phyloP scores from a whole-genome alignment of 2,329 filamentous ascomycete species.

The Diaporthe nobilis region DNA sequence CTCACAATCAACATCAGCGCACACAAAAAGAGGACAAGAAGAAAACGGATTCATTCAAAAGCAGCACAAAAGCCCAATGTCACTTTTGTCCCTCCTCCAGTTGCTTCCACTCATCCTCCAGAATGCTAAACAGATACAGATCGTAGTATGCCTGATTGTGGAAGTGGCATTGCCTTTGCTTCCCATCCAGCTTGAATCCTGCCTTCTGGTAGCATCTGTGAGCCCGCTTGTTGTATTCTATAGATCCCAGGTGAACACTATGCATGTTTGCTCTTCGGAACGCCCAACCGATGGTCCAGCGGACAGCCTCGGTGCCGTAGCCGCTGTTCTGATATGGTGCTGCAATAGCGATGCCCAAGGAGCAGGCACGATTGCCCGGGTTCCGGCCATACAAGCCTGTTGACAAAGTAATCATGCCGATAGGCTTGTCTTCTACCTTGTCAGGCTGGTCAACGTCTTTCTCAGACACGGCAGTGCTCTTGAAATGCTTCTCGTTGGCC shows the following conservation, averaged over 20 bases:
- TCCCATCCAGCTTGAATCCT: conserved; percentile 55
- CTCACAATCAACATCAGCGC: too few species aligned
- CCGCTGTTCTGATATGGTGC: conserved; percentile 53
- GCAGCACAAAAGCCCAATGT: neutral
- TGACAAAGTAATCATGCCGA: conserved; percentile 41
- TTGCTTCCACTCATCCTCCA: conserved; percentile 49
- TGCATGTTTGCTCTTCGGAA: conserved; percentile 56
- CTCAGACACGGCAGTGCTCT: neutral
- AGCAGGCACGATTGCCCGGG: conserved; percentile 45
- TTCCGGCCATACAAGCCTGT: neutral
- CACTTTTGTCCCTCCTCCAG: conserved; percentile 18
- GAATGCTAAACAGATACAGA: conserved; percentile 45
- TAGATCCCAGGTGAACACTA: conserved; percentile 52
- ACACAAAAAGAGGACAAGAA: too few species aligned
- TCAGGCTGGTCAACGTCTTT: conserved; percentile 18
- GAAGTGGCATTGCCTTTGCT: conserved; percentile 48
- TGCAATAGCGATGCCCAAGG: conserved; percentile 46
- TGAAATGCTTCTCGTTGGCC: conserved; percentile 7
- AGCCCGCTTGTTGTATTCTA: conserved; percentile 56
- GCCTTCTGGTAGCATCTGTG: conserved; percentile 55
- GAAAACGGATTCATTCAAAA: neutral
- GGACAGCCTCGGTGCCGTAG: conserved; percentile 57
- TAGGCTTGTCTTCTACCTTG: conserved; percentile 34
- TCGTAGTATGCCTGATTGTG: conserved; percentile 51
- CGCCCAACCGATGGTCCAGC: conserved; percentile 56